A percentile compares a stretch with the other conserved stretches of the same genome.
These are phyloP conservation scores for Pythium aristosporum DNA, from an alignment of 352 stramenopile species.

Conservation along the genomic window DNA sequence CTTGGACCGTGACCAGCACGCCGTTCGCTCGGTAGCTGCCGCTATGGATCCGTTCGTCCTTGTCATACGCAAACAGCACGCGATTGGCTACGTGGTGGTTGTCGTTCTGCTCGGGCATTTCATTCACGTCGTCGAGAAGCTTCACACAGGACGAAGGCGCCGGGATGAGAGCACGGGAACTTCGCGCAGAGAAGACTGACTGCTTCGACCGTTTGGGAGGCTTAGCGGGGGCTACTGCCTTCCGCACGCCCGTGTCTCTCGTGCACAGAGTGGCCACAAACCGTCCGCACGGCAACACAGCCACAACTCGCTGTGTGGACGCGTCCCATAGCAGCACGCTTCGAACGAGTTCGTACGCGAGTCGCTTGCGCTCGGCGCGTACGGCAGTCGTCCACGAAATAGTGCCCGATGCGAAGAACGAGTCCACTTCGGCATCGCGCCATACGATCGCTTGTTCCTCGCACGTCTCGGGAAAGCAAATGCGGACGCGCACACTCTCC, in stretches of 20 bases:
- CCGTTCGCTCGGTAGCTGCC: slow-evolving; percentile 61
- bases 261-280: slow-evolving; percentile 21
- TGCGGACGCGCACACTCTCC: slow-evolving; percentile 22
- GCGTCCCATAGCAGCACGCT: slow-evolving; percentile 21
- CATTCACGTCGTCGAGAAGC: slow-evolving; percentile 36
- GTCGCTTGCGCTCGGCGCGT: slow-evolving; percentile 13
- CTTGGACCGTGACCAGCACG: slow-evolving; percentile 49
- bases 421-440: slow-evolving; percentile 52
- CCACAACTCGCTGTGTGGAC: slow-evolving; percentile 13
- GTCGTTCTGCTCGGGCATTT: background rate
- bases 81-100: slow-evolving; percentile 26
- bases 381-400: slow-evolving; percentile 38
- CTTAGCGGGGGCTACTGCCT: background rate
- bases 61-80: slow-evolving; percentile 39
- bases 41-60: slow-evolving; percentile 54
- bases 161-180: slow-evolving; percentile 14
- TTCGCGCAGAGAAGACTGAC: slow-evolving; percentile 27
- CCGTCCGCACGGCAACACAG: slow-evolving; percentile 20
- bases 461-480: slow-evolving; percentile 53
- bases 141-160: slow-evolving; percentile 41
- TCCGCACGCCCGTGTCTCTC: slow-evolving; percentile 4
- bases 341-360: slow-evolving; percentile 16
- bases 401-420: slow-evolving; percentile 31
- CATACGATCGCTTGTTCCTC: slow-evolving; percentile 48
- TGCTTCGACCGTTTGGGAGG: slow-evolving; percentile 21